Evolutionary conservation across 371 early-diverging fungal species (phyloP).

Genomic region (Parasitella parasitica): DNA sequence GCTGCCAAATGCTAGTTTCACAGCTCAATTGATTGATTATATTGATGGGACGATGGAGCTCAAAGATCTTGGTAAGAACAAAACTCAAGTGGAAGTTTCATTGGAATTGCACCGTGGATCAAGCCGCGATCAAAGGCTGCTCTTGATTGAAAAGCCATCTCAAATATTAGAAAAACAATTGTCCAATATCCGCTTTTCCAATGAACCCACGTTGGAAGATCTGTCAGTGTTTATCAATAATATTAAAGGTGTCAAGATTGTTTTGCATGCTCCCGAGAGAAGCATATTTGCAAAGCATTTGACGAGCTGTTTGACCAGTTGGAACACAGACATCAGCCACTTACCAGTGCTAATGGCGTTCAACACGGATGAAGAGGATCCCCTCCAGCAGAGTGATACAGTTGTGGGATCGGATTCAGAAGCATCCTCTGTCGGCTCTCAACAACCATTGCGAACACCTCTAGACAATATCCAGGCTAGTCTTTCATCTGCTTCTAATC

Average conservation of each 20-base stretch:
- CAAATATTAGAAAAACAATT: conserved; percentile 24
- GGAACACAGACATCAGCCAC: conserved; percentile 53
- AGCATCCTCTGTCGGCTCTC: neutral
- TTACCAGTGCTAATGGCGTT: conserved; percentile 19
- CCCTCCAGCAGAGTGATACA: neutral
- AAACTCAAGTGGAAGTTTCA: conserved; percentile 38
- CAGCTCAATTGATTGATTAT: conserved; percentile 49
- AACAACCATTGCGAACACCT: neutral
- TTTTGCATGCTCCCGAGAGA: conserved; percentile 48
- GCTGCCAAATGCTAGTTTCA: conserved; percentile 50
- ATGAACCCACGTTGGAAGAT: conserved; percentile 55
- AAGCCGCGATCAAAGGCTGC: conserved; percentile 10
- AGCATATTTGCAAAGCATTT: conserved; percentile 55
- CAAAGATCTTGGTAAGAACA: conserved; percentile 36
- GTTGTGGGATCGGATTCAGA: conserved; percentile 11
- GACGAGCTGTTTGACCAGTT: conserved; percentile 48
- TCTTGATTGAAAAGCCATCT: conserved; percentile 28
- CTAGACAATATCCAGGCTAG: neutral
- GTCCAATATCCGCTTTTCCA: conserved; percentile 32
- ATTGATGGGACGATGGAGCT: conserved; percentile 49
- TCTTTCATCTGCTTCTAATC: neutral
- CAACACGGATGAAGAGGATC: conserved; percentile 1
- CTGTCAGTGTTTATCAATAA: conserved; percentile 38
- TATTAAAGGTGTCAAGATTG: conserved; percentile 43
- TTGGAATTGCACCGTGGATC: conserved; percentile 37